A percentile compares a stretch with the other conserved stretches of the same genome.
Evolutionary conservation across 2,329 filamentous ascomycete genomes (phyloP).

Genomic region (Ophiostoma perfectum): DNA sequence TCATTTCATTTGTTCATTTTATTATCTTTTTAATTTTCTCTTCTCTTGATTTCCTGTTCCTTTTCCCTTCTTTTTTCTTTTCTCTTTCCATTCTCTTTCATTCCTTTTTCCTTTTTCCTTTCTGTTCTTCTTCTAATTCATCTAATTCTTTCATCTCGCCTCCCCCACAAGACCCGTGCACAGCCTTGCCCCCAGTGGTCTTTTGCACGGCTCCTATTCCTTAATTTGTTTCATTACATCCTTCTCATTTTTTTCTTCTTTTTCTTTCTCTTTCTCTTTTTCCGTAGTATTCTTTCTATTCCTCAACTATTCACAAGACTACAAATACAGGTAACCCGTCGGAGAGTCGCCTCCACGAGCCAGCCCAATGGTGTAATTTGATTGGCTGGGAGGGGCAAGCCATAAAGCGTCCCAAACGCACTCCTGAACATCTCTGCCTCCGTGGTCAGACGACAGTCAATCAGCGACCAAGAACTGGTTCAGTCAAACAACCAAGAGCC

Average conservation of each 20-base stretch:
- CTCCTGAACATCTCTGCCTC: background rate
- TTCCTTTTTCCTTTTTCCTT: background rate
- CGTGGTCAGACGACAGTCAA: no score
- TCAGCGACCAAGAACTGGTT: no score
- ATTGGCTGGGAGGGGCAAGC: background rate
- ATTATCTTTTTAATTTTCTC: background rate
- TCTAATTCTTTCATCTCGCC: no score
- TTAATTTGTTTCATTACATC: no score
- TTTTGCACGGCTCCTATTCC: no score
- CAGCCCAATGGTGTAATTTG: conserved; percentile 6
- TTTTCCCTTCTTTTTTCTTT: background rate
- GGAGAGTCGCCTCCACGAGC: background rate
- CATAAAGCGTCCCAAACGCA: background rate
- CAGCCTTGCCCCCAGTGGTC: no score
- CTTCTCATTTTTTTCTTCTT: no score
- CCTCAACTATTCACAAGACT: no score
- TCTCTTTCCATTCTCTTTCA: background rate
- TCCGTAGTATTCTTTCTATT: no score
- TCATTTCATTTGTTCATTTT: background rate
- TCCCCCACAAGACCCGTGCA: no score
- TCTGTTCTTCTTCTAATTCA: background rate
- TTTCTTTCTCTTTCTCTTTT: no score
- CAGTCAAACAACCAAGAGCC: no score
- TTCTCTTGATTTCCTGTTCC: background rate
- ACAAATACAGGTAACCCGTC: background rate